Percentiles rank a stretch among this genome's conserved stretches.
phyloP scores from a whole-genome alignment of 2,329 filamentous ascomycete species.

The Apiospora saccharicola region DNA sequence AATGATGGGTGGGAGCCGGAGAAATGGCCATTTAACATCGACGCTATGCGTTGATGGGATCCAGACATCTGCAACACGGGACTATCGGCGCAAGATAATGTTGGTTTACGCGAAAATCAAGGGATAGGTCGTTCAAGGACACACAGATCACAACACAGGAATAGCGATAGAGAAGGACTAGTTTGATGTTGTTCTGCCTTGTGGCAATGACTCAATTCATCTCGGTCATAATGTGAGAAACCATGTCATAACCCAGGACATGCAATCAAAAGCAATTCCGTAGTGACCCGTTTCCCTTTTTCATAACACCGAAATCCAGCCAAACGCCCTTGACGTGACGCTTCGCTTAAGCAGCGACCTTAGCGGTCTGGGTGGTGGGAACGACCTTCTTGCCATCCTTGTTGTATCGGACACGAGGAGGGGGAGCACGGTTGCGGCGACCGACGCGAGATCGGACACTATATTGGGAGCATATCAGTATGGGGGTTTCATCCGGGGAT shows the following conservation, averaged over 20 bases:
- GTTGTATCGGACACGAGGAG: slow-evolving; percentile 98
- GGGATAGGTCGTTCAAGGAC: not conserved
- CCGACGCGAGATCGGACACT: slow-evolving; percentile 98
- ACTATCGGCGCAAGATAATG: too few species aligned
- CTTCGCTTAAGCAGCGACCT: slow-evolving; percentile 50
- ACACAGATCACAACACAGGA: not conserved
- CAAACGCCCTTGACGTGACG: slow-evolving; percentile 32
- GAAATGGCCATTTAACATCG: too few species aligned
- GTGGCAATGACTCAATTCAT: slow-evolving; percentile 42
- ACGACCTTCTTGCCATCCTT: slow-evolving; percentile 99
- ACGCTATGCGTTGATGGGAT: too few species aligned
- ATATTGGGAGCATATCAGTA: slow-evolving; percentile 34
- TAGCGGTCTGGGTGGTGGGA: slow-evolving; percentile 76
- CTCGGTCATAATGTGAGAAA: slow-evolving; percentile 44
- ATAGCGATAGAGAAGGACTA: not conserved
- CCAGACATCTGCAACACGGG: too few species aligned
- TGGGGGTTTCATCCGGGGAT: slow-evolving; percentile 29
- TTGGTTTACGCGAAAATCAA: not conserved
- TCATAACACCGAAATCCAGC: slow-evolving; percentile 29
- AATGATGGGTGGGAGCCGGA: too few species aligned
- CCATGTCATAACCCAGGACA: slow-evolving; percentile 42
- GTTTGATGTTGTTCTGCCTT: slow-evolving; percentile 1
- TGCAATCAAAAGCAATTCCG: slow-evolving; percentile 41
- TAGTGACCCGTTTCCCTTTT: slow-evolving; percentile 34
- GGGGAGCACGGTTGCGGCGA: slow-evolving; percentile 98